phyloP scores from a whole-genome alignment of 1,284 basidiomycete species.

The Irpex lacteus region DNA sequence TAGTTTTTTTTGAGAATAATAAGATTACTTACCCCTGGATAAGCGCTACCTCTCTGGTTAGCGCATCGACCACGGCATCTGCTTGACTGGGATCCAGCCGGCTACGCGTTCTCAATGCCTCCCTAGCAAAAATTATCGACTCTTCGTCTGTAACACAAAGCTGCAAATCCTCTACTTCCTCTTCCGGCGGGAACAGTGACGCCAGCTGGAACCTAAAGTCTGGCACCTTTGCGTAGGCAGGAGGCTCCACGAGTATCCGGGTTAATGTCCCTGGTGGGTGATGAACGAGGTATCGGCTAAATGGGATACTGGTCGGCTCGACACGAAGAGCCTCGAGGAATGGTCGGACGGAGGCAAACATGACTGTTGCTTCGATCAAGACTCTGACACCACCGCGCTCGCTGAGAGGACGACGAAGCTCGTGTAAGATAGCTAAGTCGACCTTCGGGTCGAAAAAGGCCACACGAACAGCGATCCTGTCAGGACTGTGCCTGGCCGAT shows the following conservation, averaged over 20 bases:
- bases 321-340: constrained; percentile 29
- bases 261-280: constrained; percentile 13
- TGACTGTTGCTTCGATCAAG: constrained; percentile 27
- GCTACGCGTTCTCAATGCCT: constrained; percentile 41
- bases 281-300: constrained; percentile 35
- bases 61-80: constrained; percentile 58
- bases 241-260: constrained; percentile 16
- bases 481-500: constrained; percentile 19
- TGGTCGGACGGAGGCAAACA: constrained; percentile 30
- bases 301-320: constrained; percentile 29
- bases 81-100: constrained; percentile 65
- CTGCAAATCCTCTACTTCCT: constrained; percentile 16
- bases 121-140: constrained; percentile 37
- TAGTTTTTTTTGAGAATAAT: background rate
- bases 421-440: constrained; percentile 25
- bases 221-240: constrained; percentile 25
- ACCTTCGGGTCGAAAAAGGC: constrained; percentile 31
- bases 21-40: constrained; percentile 61
- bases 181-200: constrained; percentile 30
- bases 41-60: constrained; percentile 58
- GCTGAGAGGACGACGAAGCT: constrained; percentile 26
- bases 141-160: constrained; percentile 18
- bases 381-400: constrained; percentile 19
- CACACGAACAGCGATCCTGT: constrained; percentile 22
- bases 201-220: constrained; percentile 25